Conservation (phyloP, 768 basidiomycete species). For the Baorangia bicolor region DNA sequence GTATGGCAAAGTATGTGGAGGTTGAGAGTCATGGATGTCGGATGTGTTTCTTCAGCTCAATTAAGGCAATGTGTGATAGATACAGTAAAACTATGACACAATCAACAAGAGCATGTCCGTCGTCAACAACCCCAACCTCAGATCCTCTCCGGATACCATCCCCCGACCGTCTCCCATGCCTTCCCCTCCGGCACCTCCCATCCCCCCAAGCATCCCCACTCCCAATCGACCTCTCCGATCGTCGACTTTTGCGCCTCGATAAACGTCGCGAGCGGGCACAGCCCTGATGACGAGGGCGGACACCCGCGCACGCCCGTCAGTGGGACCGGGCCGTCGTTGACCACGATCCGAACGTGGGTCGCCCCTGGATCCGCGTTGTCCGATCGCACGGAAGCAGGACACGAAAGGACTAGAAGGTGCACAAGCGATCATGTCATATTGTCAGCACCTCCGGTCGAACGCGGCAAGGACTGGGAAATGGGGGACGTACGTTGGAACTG, state of each 20-base stretch:
- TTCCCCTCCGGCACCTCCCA: conserved; percentile 69
- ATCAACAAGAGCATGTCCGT: no score
- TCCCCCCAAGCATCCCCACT: conserved; percentile 70
- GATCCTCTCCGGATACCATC: conserved; percentile 20
- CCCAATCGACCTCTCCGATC: conserved; percentile 68
- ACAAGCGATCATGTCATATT: background rate
- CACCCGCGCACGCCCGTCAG: conserved; percentile 78
- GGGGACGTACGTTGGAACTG: conserved; percentile 76
- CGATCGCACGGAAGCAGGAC: conserved; percentile 26
- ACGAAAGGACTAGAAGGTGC: conserved; percentile 55
- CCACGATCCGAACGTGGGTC: conserved; percentile 72
- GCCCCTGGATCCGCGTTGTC: conserved; percentile 35
- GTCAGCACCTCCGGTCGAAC: background rate
- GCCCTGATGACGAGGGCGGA: conserved; percentile 53
- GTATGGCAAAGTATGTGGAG: no score
- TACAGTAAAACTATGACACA: no score
- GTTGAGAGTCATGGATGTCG: no score
- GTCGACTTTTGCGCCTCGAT: conserved; percentile 66
- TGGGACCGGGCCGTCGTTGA: conserved; percentile 87
- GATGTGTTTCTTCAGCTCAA: no score
- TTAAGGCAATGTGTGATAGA: no score
- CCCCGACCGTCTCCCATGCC: conserved; percentile 59
- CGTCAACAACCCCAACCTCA: no score
- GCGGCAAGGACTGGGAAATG: background rate
- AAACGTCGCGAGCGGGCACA: conserved; percentile 75